These are phyloP conservation scores for Knufia fluminis DNA, from an alignment of 2,329 filamentous ascomycete species.

Conservation along the genomic window DNA sequence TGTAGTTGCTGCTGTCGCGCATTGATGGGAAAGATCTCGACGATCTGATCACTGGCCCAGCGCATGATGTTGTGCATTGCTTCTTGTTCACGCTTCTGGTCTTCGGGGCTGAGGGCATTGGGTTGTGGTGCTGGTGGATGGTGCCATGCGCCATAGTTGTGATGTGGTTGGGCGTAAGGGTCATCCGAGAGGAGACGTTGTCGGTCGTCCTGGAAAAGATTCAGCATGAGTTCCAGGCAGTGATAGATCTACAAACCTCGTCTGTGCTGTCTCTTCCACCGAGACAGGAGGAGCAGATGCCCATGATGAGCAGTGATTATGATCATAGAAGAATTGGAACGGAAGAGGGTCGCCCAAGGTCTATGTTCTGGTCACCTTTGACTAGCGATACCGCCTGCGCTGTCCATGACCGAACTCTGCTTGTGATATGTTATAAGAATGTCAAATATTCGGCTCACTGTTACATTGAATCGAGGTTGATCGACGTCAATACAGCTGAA, in stretches of 20 bases:
- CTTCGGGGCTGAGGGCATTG: conserved; percentile 20
- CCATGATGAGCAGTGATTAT: conserved; percentile 14
- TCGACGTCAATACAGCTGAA: too few relatives aligned
- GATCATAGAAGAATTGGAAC: not conserved
- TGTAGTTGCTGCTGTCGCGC: conserved; percentile 12
- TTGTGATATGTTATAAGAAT: not conserved
- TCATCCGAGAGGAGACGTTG: conserved; percentile 22
- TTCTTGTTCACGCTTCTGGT: conserved; percentile 21
- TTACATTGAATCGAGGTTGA: not conserved
- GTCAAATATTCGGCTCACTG: not conserved
- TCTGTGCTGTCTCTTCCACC: conserved; percentile 14
- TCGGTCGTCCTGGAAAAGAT: conserved; percentile 16
- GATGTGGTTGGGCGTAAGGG: conserved; percentile 11
- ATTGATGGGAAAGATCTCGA: conserved; percentile 22
- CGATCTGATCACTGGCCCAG: conserved; percentile 22
- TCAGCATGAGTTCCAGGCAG: not conserved
- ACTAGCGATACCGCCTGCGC: not conserved
- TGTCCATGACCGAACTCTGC: too few relatives aligned
- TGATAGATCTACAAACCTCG: conserved; percentile 13
- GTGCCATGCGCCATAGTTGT: conserved; percentile 20
- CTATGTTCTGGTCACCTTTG: too few relatives aligned
- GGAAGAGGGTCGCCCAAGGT: not conserved
- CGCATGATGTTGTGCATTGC: conserved; percentile 22
- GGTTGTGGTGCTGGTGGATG: conserved; percentile 11
- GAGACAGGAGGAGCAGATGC: conserved; percentile 23